A percentile compares a stretch with the other conserved stretches of the same genome.
These are phyloP conservation scores for Penicillium sp. DNA, from an alignment of 2,329 filamentous ascomycete species.

Conservation along the genomic window DNA sequence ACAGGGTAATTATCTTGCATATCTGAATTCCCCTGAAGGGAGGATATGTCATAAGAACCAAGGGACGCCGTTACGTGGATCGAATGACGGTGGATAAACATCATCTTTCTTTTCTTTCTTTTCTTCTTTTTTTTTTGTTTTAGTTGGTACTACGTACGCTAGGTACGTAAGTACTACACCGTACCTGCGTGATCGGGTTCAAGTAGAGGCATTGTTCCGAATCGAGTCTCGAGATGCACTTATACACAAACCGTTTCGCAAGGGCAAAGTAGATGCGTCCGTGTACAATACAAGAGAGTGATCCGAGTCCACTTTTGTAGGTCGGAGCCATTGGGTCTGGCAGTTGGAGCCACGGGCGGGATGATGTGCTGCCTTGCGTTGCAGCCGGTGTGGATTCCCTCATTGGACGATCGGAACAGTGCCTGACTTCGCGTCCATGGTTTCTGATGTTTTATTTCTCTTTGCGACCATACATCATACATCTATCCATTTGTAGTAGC, in stretches of 20 bases:
- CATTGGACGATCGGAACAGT: constrained; percentile 24
- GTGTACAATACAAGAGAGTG: constrained; percentile 21
- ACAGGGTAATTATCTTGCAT: not conserved
- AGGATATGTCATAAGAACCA: constrained; percentile 10
- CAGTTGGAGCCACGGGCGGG: constrained; percentile 29
- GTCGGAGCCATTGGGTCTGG: constrained; percentile 27
- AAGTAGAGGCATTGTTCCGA: no score
- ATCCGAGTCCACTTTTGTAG: constrained; percentile 24
- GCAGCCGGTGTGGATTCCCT: constrained; percentile 9
- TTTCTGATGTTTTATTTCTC: not conserved
- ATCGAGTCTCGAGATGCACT: not conserved
- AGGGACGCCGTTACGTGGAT: constrained; percentile 5
- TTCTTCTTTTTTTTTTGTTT: not conserved
- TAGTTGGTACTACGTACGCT: not conserved
- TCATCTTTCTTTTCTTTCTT: constrained; percentile 2
- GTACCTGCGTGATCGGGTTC: not conserved
- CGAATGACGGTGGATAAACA: constrained; percentile 8
- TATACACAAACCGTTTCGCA: no score
- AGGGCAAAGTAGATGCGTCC: not conserved
- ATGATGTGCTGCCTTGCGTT: constrained; percentile 34
- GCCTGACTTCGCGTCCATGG: constrained; percentile 2
- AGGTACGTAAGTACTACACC: not conserved
- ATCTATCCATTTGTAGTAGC: no score
- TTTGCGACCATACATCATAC: no score
- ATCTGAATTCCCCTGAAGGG: constrained; percentile 9